Conservation (phyloP, 2,329 filamentous ascomycete species). For the Neonectria punicea region DNA sequence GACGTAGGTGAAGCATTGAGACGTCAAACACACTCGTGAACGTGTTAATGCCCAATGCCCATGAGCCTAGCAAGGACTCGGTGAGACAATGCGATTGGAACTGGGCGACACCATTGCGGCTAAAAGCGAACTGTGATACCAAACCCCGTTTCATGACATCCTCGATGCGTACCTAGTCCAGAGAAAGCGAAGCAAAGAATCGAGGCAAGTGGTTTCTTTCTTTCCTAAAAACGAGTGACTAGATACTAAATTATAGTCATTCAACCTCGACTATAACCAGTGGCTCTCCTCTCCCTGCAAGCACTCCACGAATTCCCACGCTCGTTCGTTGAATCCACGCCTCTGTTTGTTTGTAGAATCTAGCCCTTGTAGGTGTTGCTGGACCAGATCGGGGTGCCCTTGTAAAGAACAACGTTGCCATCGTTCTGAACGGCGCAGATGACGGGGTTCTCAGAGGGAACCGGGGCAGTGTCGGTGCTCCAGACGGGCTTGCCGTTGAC, state of each 20-base stretch:
- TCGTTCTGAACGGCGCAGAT: slow-evolving; percentile 46
- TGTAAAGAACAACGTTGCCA: slow-evolving; percentile 48
- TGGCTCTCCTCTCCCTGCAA: neutral
- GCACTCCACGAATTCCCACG: neutral
- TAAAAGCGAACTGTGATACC: too few species aligned
- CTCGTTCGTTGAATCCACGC: neutral
- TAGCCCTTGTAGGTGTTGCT: slow-evolving; percentile 45
- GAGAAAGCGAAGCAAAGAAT: neutral
- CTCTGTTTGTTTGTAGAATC: neutral
- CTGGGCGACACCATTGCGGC: too few species aligned
- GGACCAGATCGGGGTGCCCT: slow-evolving; percentile 46
- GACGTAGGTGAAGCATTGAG: too few species aligned
- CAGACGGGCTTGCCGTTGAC: slow-evolving; percentile 36
- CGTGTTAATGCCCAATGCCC: too few species aligned
- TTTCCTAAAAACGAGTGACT: neutral
- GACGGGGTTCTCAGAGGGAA: slow-evolving; percentile 32
- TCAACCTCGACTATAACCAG: neutral
- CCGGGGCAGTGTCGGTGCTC: slow-evolving; percentile 42
- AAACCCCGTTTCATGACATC: too few species aligned
- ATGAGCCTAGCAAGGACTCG: too few species aligned
- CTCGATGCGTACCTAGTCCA: too few species aligned
- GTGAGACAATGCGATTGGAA: too few species aligned
- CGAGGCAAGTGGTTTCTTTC: neutral
- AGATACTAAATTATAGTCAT: neutral
- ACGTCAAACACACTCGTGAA: too few species aligned